Evolutionary conservation across 2,329 filamentous ascomycete genomes (phyloP), one percentile per base, ranked within the genome.

Genomic region (Podosphaera fusca): DNA sequence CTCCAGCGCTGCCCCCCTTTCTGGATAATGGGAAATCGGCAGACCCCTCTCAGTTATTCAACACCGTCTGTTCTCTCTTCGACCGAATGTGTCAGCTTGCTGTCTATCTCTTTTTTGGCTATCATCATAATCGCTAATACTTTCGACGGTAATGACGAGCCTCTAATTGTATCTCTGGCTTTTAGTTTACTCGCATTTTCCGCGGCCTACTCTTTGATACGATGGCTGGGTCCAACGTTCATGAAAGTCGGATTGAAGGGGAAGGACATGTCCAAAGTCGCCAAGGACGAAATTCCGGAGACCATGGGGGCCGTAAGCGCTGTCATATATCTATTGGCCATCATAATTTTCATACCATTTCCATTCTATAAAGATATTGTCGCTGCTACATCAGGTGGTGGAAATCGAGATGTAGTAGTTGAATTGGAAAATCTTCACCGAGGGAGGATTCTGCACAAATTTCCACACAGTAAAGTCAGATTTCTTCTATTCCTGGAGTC

Each of bases 281-380:
- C 80, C 64, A 79, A 79, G 62, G 76, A 76, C 59, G 87, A 92
- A 69, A 84, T 95, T 64, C 92, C 92, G 30, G 92, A 98, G 70
- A 90, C 86, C 63, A 95, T 98, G 89, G 92, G 92, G 35, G 87
- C 87, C 58, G 79, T 98, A 33, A 94, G 87, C 67, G 92, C 90
- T 7, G 80, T 92, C 62, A 88, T 96, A 33, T 96, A 96, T 70
- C 76, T 98, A 49, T 76, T 98, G 62, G 78, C 82, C 55, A 77
- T 96, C 62, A 94, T 96, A 63, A 73, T 87, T 60, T 98, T 98
- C 69, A 88, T 96, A 58, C 92, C 92, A 0, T 95, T 95, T 70
- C 86, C 89, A 1, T 96, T 98, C 70, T 96, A 95, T 74, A 94
- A 95, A 71, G 90, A 96, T 68, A 94, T 98, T 62, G 89, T 95